phyloP scores from a whole-genome alignment of 164 flowering plant species.

The Magnolia kwangsiensis region DNA sequence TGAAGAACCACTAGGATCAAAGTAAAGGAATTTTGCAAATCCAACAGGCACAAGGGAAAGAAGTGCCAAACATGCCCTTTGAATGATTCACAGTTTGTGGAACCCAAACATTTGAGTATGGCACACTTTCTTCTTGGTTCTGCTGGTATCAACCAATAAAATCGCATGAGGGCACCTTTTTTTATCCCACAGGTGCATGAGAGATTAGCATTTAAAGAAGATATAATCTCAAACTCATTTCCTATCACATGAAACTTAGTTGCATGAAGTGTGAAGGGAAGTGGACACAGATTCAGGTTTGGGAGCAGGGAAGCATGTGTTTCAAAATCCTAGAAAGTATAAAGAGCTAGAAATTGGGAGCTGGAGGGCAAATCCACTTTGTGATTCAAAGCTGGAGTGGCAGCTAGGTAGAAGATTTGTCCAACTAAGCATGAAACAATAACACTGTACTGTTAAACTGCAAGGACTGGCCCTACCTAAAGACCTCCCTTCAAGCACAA shows the following conservation, averaged over 20 bases:
- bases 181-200: no score
- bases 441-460: not conserved
- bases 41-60: not conserved
- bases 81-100: no score
- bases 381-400: not conserved
- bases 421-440: not conserved
- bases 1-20: not conserved
- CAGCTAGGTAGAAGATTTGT: not conserved
- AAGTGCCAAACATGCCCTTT: not conserved
- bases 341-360: not conserved
- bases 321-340: not conserved
- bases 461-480: slow-evolving; percentile 36
- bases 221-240: no score
- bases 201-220: no score
- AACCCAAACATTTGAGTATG: not conserved
- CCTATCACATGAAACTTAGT: no score
- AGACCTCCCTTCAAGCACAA: slow-evolving; percentile 91
- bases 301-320: no score
- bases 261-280: no score
- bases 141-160: not conserved
- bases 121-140: not conserved
- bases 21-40: not conserved
- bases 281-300: no score
- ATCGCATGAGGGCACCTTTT: not conserved
- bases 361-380: not conserved